phyloP scores from a whole-genome alignment of 2,329 filamentous ascomycete species.

The Ophiocordyceps australis region DNA sequence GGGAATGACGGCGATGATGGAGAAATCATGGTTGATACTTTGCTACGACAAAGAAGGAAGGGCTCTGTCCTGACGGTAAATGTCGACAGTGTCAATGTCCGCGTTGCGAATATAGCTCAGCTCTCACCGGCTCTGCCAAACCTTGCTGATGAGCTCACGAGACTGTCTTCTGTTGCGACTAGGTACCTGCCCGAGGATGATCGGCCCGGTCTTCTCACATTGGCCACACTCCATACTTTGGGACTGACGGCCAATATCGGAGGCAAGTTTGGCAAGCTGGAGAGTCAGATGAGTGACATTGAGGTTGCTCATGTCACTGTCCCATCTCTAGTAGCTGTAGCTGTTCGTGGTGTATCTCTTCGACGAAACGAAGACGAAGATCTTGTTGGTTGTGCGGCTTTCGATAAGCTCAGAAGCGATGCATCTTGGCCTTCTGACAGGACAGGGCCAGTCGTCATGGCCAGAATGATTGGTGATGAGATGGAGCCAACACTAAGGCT shows the following conservation, averaged over 20 bases:
- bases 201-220: slow-evolving; percentile 66
- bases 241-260: slow-evolving; percentile 45
- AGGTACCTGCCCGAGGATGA: slow-evolving; percentile 96
- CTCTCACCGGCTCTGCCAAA: slow-evolving; percentile 44
- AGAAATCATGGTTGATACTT: slow-evolving; percentile 85
- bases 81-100: slow-evolving; percentile 44
- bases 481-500: slow-evolving; percentile 82
- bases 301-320: slow-evolving; percentile 71
- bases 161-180: slow-evolving; percentile 68
- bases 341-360: slow-evolving; percentile 44
- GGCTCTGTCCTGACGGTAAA: slow-evolving; percentile 63
- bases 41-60: slow-evolving; percentile 71
- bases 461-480: slow-evolving; percentile 81
- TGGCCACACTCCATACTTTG: slow-evolving; percentile 48
- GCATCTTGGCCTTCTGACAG: slow-evolving; percentile 38
- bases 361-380: slow-evolving; percentile 51
- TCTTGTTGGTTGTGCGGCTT: slow-evolving; percentile 38
- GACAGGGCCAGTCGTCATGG: slow-evolving; percentile 50
- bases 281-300: slow-evolving; percentile 38
- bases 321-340: slow-evolving; percentile 66
- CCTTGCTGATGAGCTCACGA: slow-evolving; percentile 62
- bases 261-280: slow-evolving; percentile 47
- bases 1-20: slow-evolving; percentile 84
- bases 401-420: slow-evolving; percentile 17
- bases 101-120: slow-evolving; percentile 43